Evolutionary conservation across 352 stramenopile genomes (phyloP).

Genomic region (Globisporangium barbulae): DNA sequence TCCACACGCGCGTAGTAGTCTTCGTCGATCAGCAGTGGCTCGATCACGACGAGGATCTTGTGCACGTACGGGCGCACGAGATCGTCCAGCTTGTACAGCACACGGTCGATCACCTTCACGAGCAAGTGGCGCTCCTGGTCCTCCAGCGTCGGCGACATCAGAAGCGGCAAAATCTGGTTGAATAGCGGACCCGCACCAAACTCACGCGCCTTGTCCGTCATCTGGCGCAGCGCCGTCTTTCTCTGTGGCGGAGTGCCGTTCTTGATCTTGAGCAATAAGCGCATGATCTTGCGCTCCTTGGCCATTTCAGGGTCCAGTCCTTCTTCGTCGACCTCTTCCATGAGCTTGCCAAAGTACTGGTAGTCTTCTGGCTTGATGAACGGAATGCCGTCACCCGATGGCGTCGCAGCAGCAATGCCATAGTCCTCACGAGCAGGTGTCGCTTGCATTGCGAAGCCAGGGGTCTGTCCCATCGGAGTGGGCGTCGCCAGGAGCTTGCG

Average conservation of each 20-base stretch:
- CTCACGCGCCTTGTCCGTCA: conserved; percentile 96
- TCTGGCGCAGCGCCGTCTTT: conserved; percentile 94
- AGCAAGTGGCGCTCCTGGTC: conserved; percentile 99
- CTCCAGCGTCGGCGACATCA: conserved; percentile 98
- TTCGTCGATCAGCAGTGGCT: conserved; percentile 99
- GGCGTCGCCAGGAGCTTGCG: conserved; percentile 95
- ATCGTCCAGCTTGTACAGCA: conserved; percentile 99
- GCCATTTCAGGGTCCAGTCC: conserved; percentile 89
- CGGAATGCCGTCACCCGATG: conserved; percentile 87
- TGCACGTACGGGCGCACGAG: conserved; percentile 98
- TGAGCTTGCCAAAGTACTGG: conserved; percentile 97
- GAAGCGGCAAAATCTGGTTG: conserved; percentile 98
- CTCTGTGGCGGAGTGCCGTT: conserved; percentile 97
- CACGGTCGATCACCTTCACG: conserved; percentile 99
- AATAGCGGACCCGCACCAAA: conserved; percentile 98
- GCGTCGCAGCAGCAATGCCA: conserved; percentile 60
- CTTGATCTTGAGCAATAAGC: conserved; percentile 98
- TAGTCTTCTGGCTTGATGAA: conserved; percentile 99
- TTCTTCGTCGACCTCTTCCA: conserved; percentile 91
- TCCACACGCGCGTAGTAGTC: conserved; percentile 99
- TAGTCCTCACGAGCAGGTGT: conserved; percentile 83
- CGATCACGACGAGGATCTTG: conserved; percentile 99
- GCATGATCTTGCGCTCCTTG: conserved; percentile 98
- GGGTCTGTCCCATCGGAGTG: conserved; percentile 93
- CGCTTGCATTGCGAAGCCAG: conserved; percentile 84